Evolutionary conservation across 2,329 filamentous ascomycete genomes (phyloP), one percentile per base, ranked within the genome.

Genomic region (Ophiostoma angusticollis): DNA sequence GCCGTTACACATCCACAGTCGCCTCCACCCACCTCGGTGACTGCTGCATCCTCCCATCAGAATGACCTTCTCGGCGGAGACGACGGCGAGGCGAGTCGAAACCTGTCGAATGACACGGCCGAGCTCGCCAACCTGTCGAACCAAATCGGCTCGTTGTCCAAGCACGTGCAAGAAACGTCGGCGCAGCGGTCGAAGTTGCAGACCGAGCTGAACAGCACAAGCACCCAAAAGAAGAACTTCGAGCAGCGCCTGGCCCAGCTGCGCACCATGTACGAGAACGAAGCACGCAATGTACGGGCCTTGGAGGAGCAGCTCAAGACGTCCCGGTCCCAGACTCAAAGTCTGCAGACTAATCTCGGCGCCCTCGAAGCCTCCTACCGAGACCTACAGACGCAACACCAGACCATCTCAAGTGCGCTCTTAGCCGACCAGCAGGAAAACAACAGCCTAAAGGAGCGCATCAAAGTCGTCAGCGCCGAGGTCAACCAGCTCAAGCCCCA

Each of bases 71-170:
- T 98, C 7, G 69, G 96, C n/a, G 84, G 84, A 13, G 87, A 95
- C 50, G 80, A 79, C 47, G 89, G 96, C 48, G 86, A 93, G 52
- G 77, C 87, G 40, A 89, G 80, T 60, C 91, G 82, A 58, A 93
- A 83, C 56, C 66, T 96, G 19, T 91, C 82, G 1, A 80, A 78
- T 47, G 91, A 98, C 54, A 91, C 87, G 3, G 80, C 83, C 0
- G 91, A 98, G 57, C 70, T 98, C 42, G 91, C 87, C 37, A 96
- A 98, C 55, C 69, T 98, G 50, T 95, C 89, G 1, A 96, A 93
- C 57, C 91, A 96, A 58, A 85, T 98, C 47, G 80, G 85, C 23
- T 89, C 83, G 3, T 63, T 98, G 40, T 82, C 87, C 0, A 93
- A 80, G 54, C 86, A 98, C 61, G 94, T 93, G 77, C 85, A 94